A percentile compares a stretch with the other conserved stretches of the same genome.
These are phyloP conservation scores for Larix kaempferi DNA, from an alignment of 75 land plant genomes.

Conservation along the genomic window DNA sequence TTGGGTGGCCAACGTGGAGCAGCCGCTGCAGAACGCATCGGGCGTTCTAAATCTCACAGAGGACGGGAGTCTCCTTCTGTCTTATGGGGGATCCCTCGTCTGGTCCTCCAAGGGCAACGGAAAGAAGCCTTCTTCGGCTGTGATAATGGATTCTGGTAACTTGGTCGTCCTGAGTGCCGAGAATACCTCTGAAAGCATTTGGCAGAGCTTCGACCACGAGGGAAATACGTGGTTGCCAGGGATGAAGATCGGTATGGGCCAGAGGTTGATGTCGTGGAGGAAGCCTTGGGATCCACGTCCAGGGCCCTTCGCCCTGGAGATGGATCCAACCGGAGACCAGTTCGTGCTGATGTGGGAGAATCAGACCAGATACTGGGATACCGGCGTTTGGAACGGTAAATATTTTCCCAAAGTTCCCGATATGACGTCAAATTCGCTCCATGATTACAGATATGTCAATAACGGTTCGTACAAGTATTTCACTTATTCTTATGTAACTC, in stretches of 20 bases:
- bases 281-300: constrained; percentile 7
- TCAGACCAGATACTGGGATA: neutral
- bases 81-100: neutral
- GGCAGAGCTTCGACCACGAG: constrained; percentile 17
- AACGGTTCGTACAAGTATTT: neutral
- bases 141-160: constrained; percentile 7
- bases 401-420: neutral
- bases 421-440: neutral
- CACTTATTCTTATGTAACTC: neutral
- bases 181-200: neutral
- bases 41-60: neutral
- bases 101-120: neutral
- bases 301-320: neutral
- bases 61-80: neutral
- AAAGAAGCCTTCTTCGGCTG: neutral
- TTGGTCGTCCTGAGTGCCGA: neutral
- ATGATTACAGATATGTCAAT: constrained; percentile 7
- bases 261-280: constrained; percentile 4
- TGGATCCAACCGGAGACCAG: neutral
- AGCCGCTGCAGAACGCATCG: neutral
- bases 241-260: constrained; percentile 1
- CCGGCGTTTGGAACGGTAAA: constrained; percentile 8
- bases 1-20: constrained; percentile 17
- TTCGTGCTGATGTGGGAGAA: neutral
- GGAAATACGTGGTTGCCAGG: constrained; percentile 4